These are phyloP conservation scores for Lactuca saligna DNA, from an alignment of 129 eudicot species.

Conservation along the genomic window DNA sequence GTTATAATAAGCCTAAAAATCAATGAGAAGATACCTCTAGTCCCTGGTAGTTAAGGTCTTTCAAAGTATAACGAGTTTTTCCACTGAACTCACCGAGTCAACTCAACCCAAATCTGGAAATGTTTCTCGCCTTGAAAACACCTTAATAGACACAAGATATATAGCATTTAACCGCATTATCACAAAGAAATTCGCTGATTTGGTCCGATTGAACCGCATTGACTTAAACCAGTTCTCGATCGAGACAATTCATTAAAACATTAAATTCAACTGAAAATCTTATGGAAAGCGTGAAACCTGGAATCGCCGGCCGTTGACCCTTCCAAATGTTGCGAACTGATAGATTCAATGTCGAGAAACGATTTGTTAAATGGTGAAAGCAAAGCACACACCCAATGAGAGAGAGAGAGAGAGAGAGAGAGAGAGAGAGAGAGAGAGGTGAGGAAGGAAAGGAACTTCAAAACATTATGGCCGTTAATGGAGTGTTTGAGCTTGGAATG, in stretches of 20 bases:
- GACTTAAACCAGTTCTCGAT: constrained; percentile 21
- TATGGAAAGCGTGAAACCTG: constrained; percentile 21
- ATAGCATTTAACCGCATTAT: constrained; percentile 5
- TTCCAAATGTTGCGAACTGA: constrained; percentile 30
- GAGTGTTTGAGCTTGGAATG: constrained; percentile 32
- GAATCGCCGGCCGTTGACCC: constrained; percentile 46
- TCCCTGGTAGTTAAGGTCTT: constrained; percentile 13
- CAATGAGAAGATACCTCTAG: constrained; percentile 8
- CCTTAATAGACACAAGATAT: not conserved
- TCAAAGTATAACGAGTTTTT: constrained; percentile 12
- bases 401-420: constrained; percentile 17
- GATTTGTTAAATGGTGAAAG: constrained; percentile 22
- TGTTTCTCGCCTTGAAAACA: not conserved
- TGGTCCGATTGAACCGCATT: constrained; percentile 23
- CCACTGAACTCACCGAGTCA: constrained; percentile 35
- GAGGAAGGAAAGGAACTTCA: constrained; percentile 23
- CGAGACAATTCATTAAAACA: constrained; percentile 2
- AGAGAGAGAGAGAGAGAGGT: constrained; percentile 18
- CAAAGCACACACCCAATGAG: constrained; percentile 23
- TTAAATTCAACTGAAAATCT: constrained; percentile 4
- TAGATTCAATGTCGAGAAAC: constrained; percentile 21
- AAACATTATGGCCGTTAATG: constrained; percentile 47
- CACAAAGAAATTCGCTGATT: constrained; percentile 12
- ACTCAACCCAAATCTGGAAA: constrained; percentile 37
- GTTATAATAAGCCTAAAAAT: constrained; percentile 5